A percentile compares a stretch with the other conserved stretches of the same genome.
phyloP scores from a whole-genome alignment of 129 eudicot species.

The Flaveria brownii region DNA sequence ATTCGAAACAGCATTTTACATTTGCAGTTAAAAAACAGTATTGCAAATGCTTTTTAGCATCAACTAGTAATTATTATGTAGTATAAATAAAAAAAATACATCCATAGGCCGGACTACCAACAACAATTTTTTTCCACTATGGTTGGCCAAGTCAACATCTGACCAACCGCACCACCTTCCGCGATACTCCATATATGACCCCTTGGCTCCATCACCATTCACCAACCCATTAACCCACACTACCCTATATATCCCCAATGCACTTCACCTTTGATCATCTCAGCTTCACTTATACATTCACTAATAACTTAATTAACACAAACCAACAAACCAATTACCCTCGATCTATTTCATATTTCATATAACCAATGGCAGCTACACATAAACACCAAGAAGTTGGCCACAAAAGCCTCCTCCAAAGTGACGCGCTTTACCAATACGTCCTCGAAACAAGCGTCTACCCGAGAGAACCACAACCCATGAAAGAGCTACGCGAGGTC shows the following conservation, averaged over 20 bases:
- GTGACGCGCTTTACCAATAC: slow-evolving; percentile 60
- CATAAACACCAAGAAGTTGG: slow-evolving; percentile 53
- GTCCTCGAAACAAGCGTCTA: slow-evolving; percentile 62
- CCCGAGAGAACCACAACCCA: slow-evolving; percentile 57
- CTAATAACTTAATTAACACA: not conserved
- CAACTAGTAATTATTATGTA: not conserved
- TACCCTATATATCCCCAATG: not conserved
- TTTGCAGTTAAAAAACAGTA: no score
- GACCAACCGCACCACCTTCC: slow-evolving; percentile 21
- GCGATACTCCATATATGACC: not conserved
- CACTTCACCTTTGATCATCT: not conserved
- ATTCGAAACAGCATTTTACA: no score
- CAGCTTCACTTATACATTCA: slow-evolving; percentile 3
- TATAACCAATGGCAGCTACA: slow-evolving; percentile 11
- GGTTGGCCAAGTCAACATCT: slow-evolving; percentile 26
- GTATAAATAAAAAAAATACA: not conserved
- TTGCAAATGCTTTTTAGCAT: no score
- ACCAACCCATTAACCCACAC: not conserved
- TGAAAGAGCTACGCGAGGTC: slow-evolving; percentile 60
- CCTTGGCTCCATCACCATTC: not conserved
- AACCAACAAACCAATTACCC: not conserved
- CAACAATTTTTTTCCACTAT: not conserved
- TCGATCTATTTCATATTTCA: no score
- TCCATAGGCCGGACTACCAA: not conserved
- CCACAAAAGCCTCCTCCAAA: slow-evolving; percentile 61